Evolutionary conservation across 192 early-diverging fungal species (phyloP), one percentile per base, ranked within the genome.

Genomic region (Gonapodya prolifera): DNA sequence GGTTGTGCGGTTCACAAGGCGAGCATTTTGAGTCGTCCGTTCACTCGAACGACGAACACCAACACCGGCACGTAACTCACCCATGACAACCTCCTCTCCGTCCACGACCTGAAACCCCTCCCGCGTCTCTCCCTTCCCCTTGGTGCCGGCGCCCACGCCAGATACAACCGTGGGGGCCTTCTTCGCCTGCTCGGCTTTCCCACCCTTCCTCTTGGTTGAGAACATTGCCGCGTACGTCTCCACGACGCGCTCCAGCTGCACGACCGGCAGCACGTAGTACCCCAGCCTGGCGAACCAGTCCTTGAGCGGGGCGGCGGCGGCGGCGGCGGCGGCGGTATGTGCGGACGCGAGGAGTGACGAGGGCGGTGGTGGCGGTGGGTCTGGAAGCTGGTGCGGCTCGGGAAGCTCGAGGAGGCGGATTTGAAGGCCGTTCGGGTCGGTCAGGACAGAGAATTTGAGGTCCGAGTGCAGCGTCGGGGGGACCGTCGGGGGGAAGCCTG

Each of bases 281-380:
- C 80, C 87, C n/a, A 86, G 75, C n/a, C 83, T 18, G 0, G 84
- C 83, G 75, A 85, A 88, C 87, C 87, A 88, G 81, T 86, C 45
- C 45, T 61, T 61, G 45, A 61, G 45, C 45, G 45, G 45, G 8
- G 45, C 45, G 23, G 45, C 8, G 45, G 45, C 23, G 45, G 45
- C 23, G 8, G 45, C 45, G 8, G 45, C 23, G 45, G 45, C 45
- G 45, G 45, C 45, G 8, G 45, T 16, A 16, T 8, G 8, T 8
- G 23, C 45, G 23, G 45, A 61, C 8, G 45, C 45, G 45, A 61
- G 81, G 69, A 30, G 2, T 28, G 30, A 80, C 28, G 35, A 30
- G 73, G 30, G 1, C 75, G 69, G 17, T 76, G 30, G 34, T 34
- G 35, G 69, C n/a, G 32, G 29, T 18, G 16, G 30, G 23, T 85